Percentiles rank a stretch among this genome's conserved stretches.
Evolutionary conservation across 306 rosid species (phyloP).

Genomic region (Lupinus albus): DNA sequence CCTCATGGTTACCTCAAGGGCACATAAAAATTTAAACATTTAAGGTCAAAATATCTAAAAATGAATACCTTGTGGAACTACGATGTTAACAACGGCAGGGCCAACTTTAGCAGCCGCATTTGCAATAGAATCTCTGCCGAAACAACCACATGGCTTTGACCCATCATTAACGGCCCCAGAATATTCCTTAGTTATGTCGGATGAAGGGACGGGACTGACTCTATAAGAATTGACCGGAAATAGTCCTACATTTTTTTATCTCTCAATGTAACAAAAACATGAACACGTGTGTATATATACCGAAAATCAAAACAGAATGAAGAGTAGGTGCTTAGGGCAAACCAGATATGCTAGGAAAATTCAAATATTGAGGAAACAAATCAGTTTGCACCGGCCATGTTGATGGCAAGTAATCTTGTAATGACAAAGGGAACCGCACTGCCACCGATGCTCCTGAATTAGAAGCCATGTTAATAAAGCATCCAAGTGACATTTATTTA

Average conservation of each 20-base stretch:
- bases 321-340: neutral
- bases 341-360: conserved; percentile 42
- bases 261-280: conserved; percentile 5
- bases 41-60: neutral
- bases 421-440: conserved; percentile 43
- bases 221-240: conserved; percentile 51
- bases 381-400: conserved; percentile 40
- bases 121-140: conserved; percentile 78
- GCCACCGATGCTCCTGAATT: conserved; percentile 47
- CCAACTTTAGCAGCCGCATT: conserved; percentile 82
- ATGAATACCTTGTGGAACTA: conserved; percentile 62
- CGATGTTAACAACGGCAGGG: conserved; percentile 85
- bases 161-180: conserved; percentile 43
- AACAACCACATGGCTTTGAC: conserved; percentile 56
- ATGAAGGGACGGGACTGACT: conserved; percentile 46
- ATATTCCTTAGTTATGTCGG: conserved; percentile 48
- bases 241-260: conserved; percentile 50
- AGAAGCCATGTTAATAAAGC: conserved; percentile 9
- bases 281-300: neutral
- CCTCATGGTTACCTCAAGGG: neutral
- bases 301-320: neutral
- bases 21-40: conserved; percentile 10
- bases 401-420: conserved; percentile 40
- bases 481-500: neutral
- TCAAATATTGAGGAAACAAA: conserved; percentile 18